Conservation (phyloP, 768 basidiomycete genomes). For the Kwoniella botswanensis region DNA sequence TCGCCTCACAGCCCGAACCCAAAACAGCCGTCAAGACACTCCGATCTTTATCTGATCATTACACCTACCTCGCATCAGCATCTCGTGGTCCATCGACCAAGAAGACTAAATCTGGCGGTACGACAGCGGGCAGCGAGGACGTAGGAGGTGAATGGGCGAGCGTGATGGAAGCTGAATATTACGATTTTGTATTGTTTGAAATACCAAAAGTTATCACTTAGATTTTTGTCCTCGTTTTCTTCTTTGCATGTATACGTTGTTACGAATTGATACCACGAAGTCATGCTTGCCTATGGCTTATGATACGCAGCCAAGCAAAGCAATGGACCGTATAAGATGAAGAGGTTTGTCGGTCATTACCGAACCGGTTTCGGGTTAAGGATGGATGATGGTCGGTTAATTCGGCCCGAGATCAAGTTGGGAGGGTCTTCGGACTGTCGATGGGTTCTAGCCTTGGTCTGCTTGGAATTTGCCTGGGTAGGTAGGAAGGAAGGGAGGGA, state of each 20-base stretch:
- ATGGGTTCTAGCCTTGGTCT: conserved; percentile 1
- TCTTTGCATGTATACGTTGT: conserved; percentile 13
- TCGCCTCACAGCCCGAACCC: conserved; percentile 72
- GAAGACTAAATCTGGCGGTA: conserved; percentile 54
- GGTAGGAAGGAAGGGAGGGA: too few species aligned
- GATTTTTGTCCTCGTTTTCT: conserved; percentile 1
- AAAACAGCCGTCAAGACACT: conserved; percentile 82
- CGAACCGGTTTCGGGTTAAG: neutral
- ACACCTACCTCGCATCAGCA: conserved; percentile 77
- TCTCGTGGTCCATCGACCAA: conserved; percentile 63
- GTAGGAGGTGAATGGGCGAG: conserved; percentile 89
- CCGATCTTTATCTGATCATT: conserved; percentile 72
- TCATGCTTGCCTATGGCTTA: too few species aligned
- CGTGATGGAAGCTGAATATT: conserved; percentile 92
- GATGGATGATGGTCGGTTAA: neutral
- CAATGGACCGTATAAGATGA: neutral
- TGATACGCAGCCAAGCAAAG: conserved; percentile 7
- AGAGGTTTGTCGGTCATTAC: neutral
- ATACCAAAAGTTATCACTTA: conserved; percentile 76
- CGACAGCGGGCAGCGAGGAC: conserved; percentile 65
- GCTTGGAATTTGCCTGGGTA: too few species aligned
- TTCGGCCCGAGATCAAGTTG: neutral
- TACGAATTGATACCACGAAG: neutral
- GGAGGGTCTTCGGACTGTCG: neutral
- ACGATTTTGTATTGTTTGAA: conserved; percentile 92